Base-by-base conservation (phyloP, 1,139 yeast genomes). In the Pichia sp. region DNA sequence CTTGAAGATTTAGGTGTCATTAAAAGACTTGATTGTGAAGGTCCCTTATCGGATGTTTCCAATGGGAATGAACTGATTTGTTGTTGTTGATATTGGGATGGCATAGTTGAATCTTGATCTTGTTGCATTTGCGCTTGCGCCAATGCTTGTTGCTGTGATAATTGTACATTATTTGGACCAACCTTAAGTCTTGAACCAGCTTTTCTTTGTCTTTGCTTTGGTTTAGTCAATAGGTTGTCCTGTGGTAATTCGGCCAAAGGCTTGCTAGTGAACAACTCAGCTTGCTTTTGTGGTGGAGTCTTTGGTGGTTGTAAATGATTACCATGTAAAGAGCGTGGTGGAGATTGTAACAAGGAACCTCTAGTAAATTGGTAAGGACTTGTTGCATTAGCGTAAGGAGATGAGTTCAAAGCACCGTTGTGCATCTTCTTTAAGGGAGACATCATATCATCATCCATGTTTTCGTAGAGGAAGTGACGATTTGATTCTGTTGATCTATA, bases 371-470 rank as follows among this genome's bases (percentile, higher is more conserved):
- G 56, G 43, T 46, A 55, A 15, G 58, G 58, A 38, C 54, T 50
- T 8, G 51, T 47, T 9, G 44, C 28, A 34, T 52, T 40, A 14
- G 51, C 45, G 31, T 61, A 60, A 30, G 65, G 60, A 4, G 68
- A 66, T 1, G 66, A 60, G 12, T 63, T 61, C 2, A 65, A 62
- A 24, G 9, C 27, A 24, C 51, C 53, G 40, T 51, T 52, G 22
- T 61, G 58, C 11, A 53, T 46, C 32, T 60, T 55, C 41, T 63
- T 63, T 4, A 54, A 48, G 1, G 67, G 67, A 7, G 67, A 60
- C 4, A 56, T 50, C 3, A 47, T 14, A 11, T 34, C 34, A 33
- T 50, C 53, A 20, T 47, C 44, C n/a, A 14, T 27, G 21, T 39
- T 31, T 30, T 44, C 50, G 21, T 41, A 47, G 9, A 45, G 18